Base-by-base conservation (phyloP, 495 filamentous ascomycete genomes). In the Jackrogersella multiformis region DNA sequence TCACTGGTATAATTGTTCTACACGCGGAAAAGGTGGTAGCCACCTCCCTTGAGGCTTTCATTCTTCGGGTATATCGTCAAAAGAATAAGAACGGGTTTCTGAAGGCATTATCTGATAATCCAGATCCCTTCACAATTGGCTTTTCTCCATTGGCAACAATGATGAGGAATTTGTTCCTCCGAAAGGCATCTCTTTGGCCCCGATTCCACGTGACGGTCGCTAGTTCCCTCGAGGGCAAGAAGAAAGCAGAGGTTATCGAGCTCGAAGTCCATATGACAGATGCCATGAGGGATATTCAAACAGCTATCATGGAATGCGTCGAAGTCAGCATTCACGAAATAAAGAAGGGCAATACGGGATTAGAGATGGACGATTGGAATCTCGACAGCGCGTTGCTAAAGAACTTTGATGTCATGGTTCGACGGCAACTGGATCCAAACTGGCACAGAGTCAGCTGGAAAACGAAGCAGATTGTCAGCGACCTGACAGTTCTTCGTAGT, bases 281-380 rank as follows among this genome's bases (percentile, higher is more conserved):
- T 42, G 84, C 88, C 36, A 99, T 99, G 95, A 86, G 84, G 52
- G 88, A 93, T 30, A 97, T 98, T 28, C 95, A 99, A 67, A 93
- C 90, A 64, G 93, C 95, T 3, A 90, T 98, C 45, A 87, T 99
- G 74, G 95, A 97, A 74, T 98, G 96, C 75, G 94, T 99, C 12
- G 95, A 98, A 74, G 88, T 93, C 46, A 96, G 92, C 64, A 94
- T 99, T 66, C 85, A 88, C 24, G 96, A 99, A 73, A 81, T 99
- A 13, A 94, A 92, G 73, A 97, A 96, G 74, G 82, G 87, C 7
- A 97, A 97, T 71, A 84, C 88, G 0, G 93, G 93, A 0, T 79
- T 99, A 5, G 96, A 99, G 65, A 91, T 98, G 90, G 94, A 94
- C 61, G 93, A 97, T 66, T 99, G 95, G 95, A 98, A 92, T 56